These are phyloP conservation scores for Scutellaria barbata DNA, from an alignment of 257 asterid genomes.

Conservation along the genomic window DNA sequence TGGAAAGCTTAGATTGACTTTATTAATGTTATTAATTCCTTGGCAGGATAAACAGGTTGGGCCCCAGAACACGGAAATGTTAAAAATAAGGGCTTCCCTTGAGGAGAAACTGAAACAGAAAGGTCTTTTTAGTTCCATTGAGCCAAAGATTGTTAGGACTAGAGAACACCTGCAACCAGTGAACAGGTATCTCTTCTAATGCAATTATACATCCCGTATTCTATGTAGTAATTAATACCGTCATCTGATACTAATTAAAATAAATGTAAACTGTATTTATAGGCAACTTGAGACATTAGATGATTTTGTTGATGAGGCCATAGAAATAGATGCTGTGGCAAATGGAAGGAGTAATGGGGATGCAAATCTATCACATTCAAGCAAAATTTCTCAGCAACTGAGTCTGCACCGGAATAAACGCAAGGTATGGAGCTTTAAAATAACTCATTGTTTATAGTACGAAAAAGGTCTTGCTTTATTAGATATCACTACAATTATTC, in stretches of 20 bases:
- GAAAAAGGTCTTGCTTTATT: neutral
- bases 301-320: constrained; percentile 86
- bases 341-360: constrained; percentile 41
- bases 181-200: constrained; percentile 61
- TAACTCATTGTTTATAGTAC: neutral
- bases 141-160: constrained; percentile 49
- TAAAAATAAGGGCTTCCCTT: constrained; percentile 82
- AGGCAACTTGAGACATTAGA: constrained; percentile 85
- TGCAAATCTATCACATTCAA: constrained; percentile 42
- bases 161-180: constrained; percentile 51
- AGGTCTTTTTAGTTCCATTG: constrained; percentile 66
- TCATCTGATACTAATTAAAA: constrained; percentile 28
- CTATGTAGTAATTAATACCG: neutral
- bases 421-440: constrained; percentile 47
- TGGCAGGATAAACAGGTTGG: constrained; percentile 71
- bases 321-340: constrained; percentile 47
- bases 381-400: constrained; percentile 50
- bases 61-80: constrained; percentile 80
- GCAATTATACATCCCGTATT: neutral
- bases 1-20: constrained; percentile 21
- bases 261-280: constrained; percentile 29
- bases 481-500: constrained; percentile 18
- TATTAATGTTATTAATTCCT: constrained; percentile 27
- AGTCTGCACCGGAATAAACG: constrained; percentile 50
- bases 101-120: constrained; percentile 85